These are phyloP conservation scores for Lupinus albus DNA, from an alignment of 306 rosid genomes.

Conservation along the genomic window DNA sequence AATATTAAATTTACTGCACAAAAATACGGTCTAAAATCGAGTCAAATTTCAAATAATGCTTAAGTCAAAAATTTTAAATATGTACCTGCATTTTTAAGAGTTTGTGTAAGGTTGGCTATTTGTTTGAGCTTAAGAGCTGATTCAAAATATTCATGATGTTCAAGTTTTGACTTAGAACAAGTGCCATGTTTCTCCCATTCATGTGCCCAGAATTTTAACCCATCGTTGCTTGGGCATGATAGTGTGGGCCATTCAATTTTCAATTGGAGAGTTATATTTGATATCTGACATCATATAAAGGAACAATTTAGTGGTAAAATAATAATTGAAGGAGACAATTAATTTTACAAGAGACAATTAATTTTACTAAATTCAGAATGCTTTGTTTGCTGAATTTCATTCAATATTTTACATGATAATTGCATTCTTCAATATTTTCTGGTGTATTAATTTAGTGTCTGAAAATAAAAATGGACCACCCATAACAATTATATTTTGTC, in stretches of 20 bases:
- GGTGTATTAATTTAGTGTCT: no score
- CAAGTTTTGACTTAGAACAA: conserved; percentile 66
- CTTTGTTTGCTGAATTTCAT: no score
- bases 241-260: conserved; percentile 68
- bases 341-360: no score
- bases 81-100: conserved; percentile 58
- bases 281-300: conserved; percentile 33
- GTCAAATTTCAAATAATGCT: no score
- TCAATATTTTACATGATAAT: no score
- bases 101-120: conserved; percentile 56
- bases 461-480: no score
- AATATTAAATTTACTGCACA: no score
- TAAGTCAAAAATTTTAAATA: neutral
- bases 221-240: conserved; percentile 69
- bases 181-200: conserved; percentile 88
- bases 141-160: conserved; percentile 67
- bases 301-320: conserved; percentile 15
- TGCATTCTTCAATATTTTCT: no score
- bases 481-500: no score
- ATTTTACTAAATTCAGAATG: no score
- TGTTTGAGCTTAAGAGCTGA: conserved; percentile 56
- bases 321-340: no score
- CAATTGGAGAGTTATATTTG: conserved; percentile 38
- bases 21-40: no score
- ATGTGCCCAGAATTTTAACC: conserved; percentile 61